Conservation (phyloP, 2,329 filamentous ascomycete genomes). For the Fusarium domesticum region DNA sequence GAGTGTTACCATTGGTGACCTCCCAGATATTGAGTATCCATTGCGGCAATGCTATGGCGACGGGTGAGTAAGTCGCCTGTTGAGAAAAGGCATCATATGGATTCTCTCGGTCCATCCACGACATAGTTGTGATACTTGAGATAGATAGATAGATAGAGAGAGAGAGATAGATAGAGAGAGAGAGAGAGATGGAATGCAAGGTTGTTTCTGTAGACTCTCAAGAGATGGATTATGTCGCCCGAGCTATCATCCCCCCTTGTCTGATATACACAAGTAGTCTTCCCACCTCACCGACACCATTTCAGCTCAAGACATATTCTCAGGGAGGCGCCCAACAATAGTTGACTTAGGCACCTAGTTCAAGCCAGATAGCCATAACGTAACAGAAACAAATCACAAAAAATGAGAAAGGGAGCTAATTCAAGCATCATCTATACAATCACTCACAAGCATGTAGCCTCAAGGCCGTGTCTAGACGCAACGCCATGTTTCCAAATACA, state of each 20-base stretch:
- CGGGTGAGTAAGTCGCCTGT: slow-evolving; percentile 20
- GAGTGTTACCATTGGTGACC: slow-evolving; percentile 18
- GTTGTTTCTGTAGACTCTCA: too few relatives aligned
- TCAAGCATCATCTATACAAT: not conserved
- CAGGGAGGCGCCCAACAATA: too few relatives aligned
- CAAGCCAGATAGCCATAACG: too few relatives aligned
- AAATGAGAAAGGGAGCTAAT: too few relatives aligned
- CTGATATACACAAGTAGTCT: too few relatives aligned
- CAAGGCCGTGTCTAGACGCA: not conserved
- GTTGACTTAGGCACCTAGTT: too few relatives aligned
- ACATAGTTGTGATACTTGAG: slow-evolving; percentile 19
- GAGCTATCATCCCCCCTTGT: too few relatives aligned
- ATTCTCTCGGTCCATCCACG: slow-evolving; percentile 26
- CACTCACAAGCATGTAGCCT: not conserved
- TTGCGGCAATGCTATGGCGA: slow-evolving; percentile 20
- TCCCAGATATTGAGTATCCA: slow-evolving; percentile 31
- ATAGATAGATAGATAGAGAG: not conserved
- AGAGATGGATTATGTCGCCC: too few relatives aligned
- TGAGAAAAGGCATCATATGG: slow-evolving; percentile 27
- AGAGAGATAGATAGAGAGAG: not conserved
- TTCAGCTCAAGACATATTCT: too few relatives aligned
- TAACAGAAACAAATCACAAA: too few relatives aligned
- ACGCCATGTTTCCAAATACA: not conserved
- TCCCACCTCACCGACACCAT: too few relatives aligned
- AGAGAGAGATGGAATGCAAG: too few relatives aligned